Base-by-base conservation (phyloP, 257 asterid species). In the Linderniella brevidens region DNA sequence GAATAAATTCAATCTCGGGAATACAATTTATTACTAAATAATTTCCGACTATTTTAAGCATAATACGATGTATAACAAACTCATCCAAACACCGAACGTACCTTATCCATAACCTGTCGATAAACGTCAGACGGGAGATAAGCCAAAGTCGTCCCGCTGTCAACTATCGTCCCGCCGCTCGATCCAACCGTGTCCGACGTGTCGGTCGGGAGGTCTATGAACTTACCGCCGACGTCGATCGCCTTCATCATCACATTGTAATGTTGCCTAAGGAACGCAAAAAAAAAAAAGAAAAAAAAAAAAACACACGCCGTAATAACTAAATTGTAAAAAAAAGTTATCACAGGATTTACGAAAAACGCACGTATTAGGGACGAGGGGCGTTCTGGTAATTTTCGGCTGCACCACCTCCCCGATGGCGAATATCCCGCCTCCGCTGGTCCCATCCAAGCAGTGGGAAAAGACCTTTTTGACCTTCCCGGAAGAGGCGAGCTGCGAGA, bases 121-220 rank as follows among this genome's bases (percentile, higher is more conserved):
- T 83, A 78, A 54, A 83, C 67, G 14, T 49, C 59, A 49, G 78
- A 56, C 11, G 97, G 95, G 60, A 87, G 90, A 83, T 83, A 83
- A 9, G 93, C 97, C 77, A 87, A 68, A 32, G 97, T 83, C 25
- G 97, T 80, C 46, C 97, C 97, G 57, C 97, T 87, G 58, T 87
- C 97, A 35, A 87, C 74, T 51, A 87, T 74, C 53, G 95, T 69
- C 56, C 80, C 78, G 58, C 73, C 59, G 45, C 68, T 64, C 45
- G 66, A 53, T 44, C 35, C 35, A 17, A 63, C 77, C 8, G 53
- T 58, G 29, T 61, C 79, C 55, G 66, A 75, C 12, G 45, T 14
- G 50, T 69, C 73, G n/a, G 73, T 69, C 9, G 86, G 73, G 57
- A 70, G 77, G 64, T 70, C 69, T 39, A 87, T 63, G 58, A 62